These are phyloP conservation scores for Trichosporon sp. DNA, from an alignment of 1,284 basidiomycete genomes.

Conservation along the genomic window DNA sequence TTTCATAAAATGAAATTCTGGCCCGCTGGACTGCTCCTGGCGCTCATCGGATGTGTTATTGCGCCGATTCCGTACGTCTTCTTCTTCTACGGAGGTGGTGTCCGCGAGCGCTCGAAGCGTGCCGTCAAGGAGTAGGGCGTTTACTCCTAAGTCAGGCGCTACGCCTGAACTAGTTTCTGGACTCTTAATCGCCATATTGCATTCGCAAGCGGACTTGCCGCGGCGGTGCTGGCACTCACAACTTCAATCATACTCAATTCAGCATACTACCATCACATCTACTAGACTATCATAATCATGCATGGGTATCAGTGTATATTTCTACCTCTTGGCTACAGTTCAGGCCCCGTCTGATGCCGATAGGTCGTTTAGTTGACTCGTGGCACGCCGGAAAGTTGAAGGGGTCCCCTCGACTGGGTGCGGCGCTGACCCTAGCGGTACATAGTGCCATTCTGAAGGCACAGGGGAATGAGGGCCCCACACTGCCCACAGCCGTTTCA, in stretches of 20 bases:
- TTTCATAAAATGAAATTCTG: conserved; percentile 46
- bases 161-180: not conserved
- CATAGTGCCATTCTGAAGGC: no score
- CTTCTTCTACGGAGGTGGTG: conserved; percentile 47
- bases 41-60: conserved; percentile 41
- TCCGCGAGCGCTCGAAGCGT: conserved; percentile 37
- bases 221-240: not conserved
- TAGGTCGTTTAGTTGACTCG: not conserved
- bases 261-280: not conserved
- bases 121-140: conserved; percentile 31
- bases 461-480: no score
- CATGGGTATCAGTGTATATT: conserved; percentile 5
- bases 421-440: no score
- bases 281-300: conserved; percentile 12
- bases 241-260: not conserved
- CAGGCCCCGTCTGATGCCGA: not conserved
- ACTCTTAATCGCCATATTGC: not conserved
- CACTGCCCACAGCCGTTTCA: no score
- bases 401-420: not conserved
- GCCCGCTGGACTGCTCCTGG: conserved; percentile 45
- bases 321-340: not conserved
- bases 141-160: not conserved
- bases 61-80: conserved; percentile 49
- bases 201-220: no score
- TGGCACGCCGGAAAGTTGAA: not conserved